Evolutionary conservation across 2,329 filamentous ascomycete species (phyloP).

Genomic region (Teratosphaeriaceae sp.): DNA sequence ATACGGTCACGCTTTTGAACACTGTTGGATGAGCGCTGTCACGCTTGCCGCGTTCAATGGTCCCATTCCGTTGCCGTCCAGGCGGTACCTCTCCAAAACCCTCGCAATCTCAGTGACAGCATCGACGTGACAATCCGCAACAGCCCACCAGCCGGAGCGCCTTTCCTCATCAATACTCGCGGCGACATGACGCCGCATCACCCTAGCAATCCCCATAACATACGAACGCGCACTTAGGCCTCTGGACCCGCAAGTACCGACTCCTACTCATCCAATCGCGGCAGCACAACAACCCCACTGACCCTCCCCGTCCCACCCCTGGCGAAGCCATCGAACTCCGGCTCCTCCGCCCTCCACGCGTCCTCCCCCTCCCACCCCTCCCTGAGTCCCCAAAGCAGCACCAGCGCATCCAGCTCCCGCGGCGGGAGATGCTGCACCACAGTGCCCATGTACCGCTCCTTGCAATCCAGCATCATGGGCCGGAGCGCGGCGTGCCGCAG

Average conservation of each 20-base stretch:
- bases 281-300: conserved; percentile 14
- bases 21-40: too few species aligned
- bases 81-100: too few species aligned
- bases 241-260: neutral
- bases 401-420: conserved; percentile 25
- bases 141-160: too few species aligned
- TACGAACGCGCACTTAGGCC: too few species aligned
- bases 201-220: too few species aligned
- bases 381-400: conserved; percentile 29
- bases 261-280: neutral
- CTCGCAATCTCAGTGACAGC: too few species aligned
- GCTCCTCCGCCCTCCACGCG: conserved; percentile 28
- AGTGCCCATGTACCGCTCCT: conserved; percentile 31
- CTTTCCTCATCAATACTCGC: too few species aligned
- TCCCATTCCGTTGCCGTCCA: too few species aligned
- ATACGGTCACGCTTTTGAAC: too few species aligned
- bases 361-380: conserved; percentile 23
- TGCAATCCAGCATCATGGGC: conserved; percentile 32
- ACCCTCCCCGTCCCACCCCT: conserved; percentile 38
- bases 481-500: conserved; percentile 26
- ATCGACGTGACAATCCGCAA: too few species aligned
- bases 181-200: too few species aligned
- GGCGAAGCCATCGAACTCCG: conserved; percentile 35
- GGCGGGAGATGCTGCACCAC: conserved; percentile 34
- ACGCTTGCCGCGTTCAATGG: too few species aligned